These are phyloP conservation scores for Alternaria postmessia DNA, from an alignment of 2,329 filamentous ascomycete species.

Conservation along the genomic window DNA sequence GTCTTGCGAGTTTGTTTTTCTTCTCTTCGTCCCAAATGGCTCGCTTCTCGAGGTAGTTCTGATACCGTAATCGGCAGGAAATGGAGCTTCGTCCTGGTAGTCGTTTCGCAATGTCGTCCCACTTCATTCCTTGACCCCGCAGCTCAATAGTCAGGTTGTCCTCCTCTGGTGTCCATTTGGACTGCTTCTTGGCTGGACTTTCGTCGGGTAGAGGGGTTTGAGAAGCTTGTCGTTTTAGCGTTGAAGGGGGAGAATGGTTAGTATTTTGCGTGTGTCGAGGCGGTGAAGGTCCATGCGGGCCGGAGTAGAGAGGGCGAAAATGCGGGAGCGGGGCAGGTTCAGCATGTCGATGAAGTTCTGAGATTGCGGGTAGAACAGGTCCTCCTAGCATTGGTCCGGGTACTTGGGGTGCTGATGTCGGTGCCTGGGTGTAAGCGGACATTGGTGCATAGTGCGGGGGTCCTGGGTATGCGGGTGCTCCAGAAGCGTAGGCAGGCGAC, in stretches of 20 bases:
- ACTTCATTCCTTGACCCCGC: slow-evolving; percentile 91
- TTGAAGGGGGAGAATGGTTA: slow-evolving; percentile 46
- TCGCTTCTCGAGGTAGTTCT: slow-evolving; percentile 93
- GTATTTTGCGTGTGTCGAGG: slow-evolving; percentile 36
- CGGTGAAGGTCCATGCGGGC: slow-evolving; percentile 49
- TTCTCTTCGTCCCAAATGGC: slow-evolving; percentile 97
- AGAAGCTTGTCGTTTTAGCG: slow-evolving; percentile 49
- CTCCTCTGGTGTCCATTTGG: slow-evolving; percentile 95
- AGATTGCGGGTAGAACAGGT: slow-evolving; percentile 50
- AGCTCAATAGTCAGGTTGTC: slow-evolving; percentile 94
- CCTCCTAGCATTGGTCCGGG: slow-evolving; percentile 46
- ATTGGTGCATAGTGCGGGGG: slow-evolving; percentile 41
- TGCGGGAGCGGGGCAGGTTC: slow-evolving; percentile 51
- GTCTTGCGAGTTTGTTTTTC: slow-evolving; percentile 92
- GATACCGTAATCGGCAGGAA: slow-evolving; percentile 92
- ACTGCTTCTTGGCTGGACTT: slow-evolving; percentile 66
- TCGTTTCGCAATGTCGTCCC: slow-evolving; percentile 95
- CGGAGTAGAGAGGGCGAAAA: slow-evolving; percentile 50
- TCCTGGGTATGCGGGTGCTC: slow-evolving; percentile 43
- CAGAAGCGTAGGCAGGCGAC: slow-evolving; percentile 41
- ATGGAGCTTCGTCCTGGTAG: slow-evolving; percentile 91
- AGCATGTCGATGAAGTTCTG: slow-evolving; percentile 48
- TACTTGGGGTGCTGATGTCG: slow-evolving; percentile 35
- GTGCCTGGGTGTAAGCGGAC: slow-evolving; percentile 38
- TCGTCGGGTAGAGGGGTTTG: slow-evolving; percentile 49